Conservation (phyloP, 352 stramenopile genomes). For the Hyaloperonospora brassicae region DNA sequence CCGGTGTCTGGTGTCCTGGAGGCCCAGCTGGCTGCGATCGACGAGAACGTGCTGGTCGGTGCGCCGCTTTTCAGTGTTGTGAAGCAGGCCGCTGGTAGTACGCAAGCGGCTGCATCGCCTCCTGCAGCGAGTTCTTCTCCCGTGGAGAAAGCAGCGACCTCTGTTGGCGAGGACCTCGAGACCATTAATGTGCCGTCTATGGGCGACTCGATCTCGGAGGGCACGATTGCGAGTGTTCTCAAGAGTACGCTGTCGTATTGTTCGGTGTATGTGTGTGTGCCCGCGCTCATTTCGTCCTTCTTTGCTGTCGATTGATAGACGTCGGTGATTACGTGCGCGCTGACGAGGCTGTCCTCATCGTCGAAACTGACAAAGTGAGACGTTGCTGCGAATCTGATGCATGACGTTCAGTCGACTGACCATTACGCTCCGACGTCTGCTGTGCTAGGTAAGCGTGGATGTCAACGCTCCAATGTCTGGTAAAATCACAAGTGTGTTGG, state of each 20-base stretch:
- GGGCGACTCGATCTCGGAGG: conserved; percentile 97
- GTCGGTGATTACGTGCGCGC: conserved; percentile 91
- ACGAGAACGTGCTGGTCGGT: conserved; percentile 96
- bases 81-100: conserved; percentile 32
- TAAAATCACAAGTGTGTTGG: conserved; percentile 88
- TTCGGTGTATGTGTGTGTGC: background rate
- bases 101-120: conserved; percentile 12
- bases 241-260: conserved; percentile 43
- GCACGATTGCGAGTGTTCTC: conserved; percentile 90
- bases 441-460: conserved; percentile 76
- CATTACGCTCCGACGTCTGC: background rate
- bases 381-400: background rate
- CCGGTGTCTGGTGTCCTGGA: conserved; percentile 87
- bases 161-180: conserved; percentile 38
- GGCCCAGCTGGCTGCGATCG: conserved; percentile 87
- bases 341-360: conserved; percentile 94
- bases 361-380: conserved; percentile 98
- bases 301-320: conserved; percentile 29
- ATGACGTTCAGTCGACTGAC: conserved; percentile 1
- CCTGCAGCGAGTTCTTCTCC: conserved; percentile 12
- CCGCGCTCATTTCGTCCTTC: conserved; percentile 1
- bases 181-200: conserved; percentile 85
- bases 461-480: conserved; percentile 88
- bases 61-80: conserved; percentile 80
- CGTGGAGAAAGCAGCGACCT: conserved; percentile 13